These are phyloP conservation scores for Rhytidiadelphus loreus DNA, from an alignment of 225 moss, liverwort and hornwort species.

Conservation along the genomic window DNA sequence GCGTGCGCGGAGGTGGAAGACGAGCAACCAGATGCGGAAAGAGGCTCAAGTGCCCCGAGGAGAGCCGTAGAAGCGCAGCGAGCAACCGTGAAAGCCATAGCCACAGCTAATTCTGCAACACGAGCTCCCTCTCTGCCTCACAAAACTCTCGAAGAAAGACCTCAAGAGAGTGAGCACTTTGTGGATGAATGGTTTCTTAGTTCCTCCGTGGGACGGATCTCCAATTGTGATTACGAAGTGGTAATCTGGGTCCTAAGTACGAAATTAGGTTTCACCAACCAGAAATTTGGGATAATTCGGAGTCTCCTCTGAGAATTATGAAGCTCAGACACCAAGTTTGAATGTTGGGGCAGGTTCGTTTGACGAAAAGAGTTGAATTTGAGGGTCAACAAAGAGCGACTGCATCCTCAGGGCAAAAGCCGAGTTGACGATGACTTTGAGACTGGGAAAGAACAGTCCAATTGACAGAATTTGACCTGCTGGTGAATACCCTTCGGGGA, in stretches of 20 bases:
- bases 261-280: not conserved
- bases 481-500: too few relatives aligned
- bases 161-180: not conserved
- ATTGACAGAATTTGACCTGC: not conserved
- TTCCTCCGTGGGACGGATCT: not conserved
- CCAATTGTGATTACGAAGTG: not conserved
- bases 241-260: not conserved
- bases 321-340: not conserved
- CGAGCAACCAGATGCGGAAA: not conserved
- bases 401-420: not conserved
- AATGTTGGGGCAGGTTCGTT: not conserved
- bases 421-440: not conserved
- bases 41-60: slow-evolving; percentile 2
- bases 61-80: slow-evolving; percentile 9
- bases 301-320: not conserved
- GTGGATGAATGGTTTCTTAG: not conserved
- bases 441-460: not conserved
- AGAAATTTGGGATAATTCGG: not conserved
- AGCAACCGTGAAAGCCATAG: slow-evolving; percentile 37
- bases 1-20: not conserved
- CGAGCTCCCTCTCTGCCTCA: not conserved
- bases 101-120: not conserved
- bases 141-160: not conserved
- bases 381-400: slow-evolving; percentile 16
- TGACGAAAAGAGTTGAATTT: not conserved